Conservation (phyloP, 2,329 filamentous ascomycete genomes). For the Beauveria varroae region DNA sequence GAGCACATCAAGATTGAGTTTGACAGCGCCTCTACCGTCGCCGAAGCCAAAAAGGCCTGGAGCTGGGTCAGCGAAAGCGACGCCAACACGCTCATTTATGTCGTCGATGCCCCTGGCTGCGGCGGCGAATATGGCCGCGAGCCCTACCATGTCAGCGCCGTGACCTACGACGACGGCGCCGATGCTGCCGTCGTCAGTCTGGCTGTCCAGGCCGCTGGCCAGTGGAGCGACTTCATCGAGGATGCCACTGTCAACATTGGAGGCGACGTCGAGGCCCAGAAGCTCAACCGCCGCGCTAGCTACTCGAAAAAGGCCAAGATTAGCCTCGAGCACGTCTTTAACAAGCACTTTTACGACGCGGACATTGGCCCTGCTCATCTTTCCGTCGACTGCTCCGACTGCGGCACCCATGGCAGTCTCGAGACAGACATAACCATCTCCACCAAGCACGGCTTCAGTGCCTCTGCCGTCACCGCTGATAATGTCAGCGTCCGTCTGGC, state of each 20-base stretch:
- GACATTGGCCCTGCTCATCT: slow-evolving; percentile 11
- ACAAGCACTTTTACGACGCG: slow-evolving; percentile 12
- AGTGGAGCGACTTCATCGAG: slow-evolving; percentile 9
- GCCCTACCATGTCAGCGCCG: slow-evolving; percentile 8
- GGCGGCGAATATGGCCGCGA: slow-evolving; percentile 9
- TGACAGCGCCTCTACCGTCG: not conserved
- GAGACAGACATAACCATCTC: slow-evolving; percentile 10
- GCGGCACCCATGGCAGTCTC: slow-evolving; percentile 10
- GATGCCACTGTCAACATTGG: slow-evolving; percentile 9
- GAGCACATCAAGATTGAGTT: slow-evolving; percentile 2
- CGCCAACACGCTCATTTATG: slow-evolving; percentile 9
- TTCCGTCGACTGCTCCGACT: slow-evolving; percentile 12
- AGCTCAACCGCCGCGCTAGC: slow-evolving; percentile 3
- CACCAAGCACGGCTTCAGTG: slow-evolving; percentile 9
- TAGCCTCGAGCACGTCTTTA: slow-evolving; percentile 10
- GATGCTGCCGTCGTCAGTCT: not conserved
- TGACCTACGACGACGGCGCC: not conserved
- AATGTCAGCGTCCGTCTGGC: slow-evolving; percentile 8
- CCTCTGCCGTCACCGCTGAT: slow-evolving; percentile 10
- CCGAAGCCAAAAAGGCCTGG: slow-evolving; percentile 6
- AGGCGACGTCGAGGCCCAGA: not conserved
- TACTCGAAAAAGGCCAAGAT: slow-evolving; percentile 12
- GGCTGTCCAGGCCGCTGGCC: not conserved
- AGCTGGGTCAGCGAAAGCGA: slow-evolving; percentile 1
- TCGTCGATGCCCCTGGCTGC: slow-evolving; percentile 8